Percentiles rank a stretch among this genome's conserved stretches.
phyloP scores from a whole-genome alignment of 805 yeast genomes.

The Yueomyces sinensis region DNA sequence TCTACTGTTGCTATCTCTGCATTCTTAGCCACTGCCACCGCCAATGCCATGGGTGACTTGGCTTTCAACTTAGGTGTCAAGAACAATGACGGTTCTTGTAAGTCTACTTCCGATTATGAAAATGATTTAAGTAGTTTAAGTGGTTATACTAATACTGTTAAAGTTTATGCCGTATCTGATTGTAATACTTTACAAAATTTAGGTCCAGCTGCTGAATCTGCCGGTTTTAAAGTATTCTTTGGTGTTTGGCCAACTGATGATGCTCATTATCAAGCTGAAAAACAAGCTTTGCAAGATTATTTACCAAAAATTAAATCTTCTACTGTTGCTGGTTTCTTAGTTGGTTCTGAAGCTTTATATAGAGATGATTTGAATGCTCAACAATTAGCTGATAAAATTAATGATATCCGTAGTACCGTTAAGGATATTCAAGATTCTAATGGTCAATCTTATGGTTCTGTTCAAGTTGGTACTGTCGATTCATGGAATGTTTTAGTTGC shows the following conservation, averaged over 20 bases:
- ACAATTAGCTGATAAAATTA: conserved; percentile 56
- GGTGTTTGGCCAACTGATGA: conserved; percentile 95
- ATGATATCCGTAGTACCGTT: conserved; percentile 46
- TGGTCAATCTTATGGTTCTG: conserved; percentile 60
- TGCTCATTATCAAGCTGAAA: conserved; percentile 61
- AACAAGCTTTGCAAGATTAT: conserved; percentile 52
- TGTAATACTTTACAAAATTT: conserved; percentile 77
- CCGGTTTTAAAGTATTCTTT: conserved; percentile 61
- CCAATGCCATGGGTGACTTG: conserved; percentile 50
- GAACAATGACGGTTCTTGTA: conserved; percentile 64
- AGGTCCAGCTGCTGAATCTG: conserved; percentile 76
- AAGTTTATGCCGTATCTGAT: conserved; percentile 87
- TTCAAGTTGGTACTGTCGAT: conserved; percentile 86
- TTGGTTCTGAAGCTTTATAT: conserved; percentile 93
- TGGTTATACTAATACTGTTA: conserved; percentile 49
- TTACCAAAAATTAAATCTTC: conserved; percentile 61
- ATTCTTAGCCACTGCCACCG: conserved; percentile 30
- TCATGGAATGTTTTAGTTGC: conserved; percentile 91
- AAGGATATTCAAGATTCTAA: conserved; percentile 56
- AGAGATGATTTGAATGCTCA: conserved; percentile 73
- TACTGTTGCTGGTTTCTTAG: conserved; percentile 65
- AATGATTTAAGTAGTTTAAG: conserved; percentile 50
- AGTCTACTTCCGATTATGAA: conserved; percentile 55
- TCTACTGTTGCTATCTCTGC: conserved; percentile 34
- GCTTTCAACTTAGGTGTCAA: conserved; percentile 84